Base-by-base conservation (phyloP, 208 protist species). In the Trypanosoma brucei region DNA sequence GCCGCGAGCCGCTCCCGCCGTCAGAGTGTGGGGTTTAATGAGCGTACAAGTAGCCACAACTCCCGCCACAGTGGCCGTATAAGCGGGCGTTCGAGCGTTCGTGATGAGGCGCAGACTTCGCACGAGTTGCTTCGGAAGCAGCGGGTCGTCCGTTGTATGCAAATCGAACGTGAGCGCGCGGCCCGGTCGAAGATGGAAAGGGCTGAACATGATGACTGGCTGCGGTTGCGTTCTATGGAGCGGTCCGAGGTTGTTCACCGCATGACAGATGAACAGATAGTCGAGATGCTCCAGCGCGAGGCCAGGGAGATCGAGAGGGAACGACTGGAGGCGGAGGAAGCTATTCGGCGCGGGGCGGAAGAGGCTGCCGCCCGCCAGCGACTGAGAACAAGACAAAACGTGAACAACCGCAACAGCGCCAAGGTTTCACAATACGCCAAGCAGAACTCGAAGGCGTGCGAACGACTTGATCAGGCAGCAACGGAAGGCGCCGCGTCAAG, bases 141-240 rank as follows among this genome's bases (percentile, higher is more conserved):
- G 62, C 78, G 84, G n/a, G 87, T 93, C 8, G 78, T 90, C 22
- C 81, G 87, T 33, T 93, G 84, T 65, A 93, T 93, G 83, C 76
- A 90, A 64, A 82, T 87, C 58, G 87, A 93, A 62, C 78, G 81
- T 0, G 87, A 93, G 69, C 83, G 84, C 22, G 81, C 75, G 1
- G 75, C 65, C 39, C 83, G 87, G 37, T 74, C 84, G 11, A 77
- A 75, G 59, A 56, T 93, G 56, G 75, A 84, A 64, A 77, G 83
- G 5, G 75, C 88, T 48, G 81, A 93, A 61, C 87, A 93, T 62
- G 76, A 88, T 48, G 72, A 62, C 42, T 93, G 84, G 82, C 60
- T 90, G 11, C 72, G 75, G 56, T 80, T 93, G 60, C 81, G 82
- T 36, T 62, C 76, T 13, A 62, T 66, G 22, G 87, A 91, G 76